phyloP scores from a whole-genome alignment of 495 filamentous ascomycete genomes.

The Penicillium coprophilum region DNA sequence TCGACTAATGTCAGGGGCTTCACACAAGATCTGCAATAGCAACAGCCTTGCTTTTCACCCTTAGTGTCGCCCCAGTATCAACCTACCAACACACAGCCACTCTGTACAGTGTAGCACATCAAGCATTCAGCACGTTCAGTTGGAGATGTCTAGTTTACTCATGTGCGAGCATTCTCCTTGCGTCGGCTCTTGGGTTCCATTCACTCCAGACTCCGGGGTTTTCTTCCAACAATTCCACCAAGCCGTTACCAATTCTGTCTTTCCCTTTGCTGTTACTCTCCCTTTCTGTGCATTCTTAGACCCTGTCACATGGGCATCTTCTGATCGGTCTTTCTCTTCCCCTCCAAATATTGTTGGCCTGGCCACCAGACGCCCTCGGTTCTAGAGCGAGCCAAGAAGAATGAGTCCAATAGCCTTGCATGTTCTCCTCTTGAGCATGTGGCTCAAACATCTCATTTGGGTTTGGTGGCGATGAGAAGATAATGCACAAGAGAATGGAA shows the following conservation, averaged over 20 bases:
- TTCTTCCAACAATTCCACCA: not conserved
- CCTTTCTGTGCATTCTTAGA: conserved; percentile 1
- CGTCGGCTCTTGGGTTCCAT: conserved; percentile 2
- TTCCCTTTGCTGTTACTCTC: not conserved
- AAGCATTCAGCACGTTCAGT: not conserved
- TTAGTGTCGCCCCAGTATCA: not conserved
- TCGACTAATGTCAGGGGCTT: not conserved
- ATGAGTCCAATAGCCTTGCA: not conserved
- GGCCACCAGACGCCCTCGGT: not conserved
- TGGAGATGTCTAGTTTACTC: conserved; percentile 1
- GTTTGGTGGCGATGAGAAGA: not conserved
- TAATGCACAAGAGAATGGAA: not conserved
- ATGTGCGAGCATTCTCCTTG: conserved; percentile 1
- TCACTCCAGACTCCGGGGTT: not conserved
- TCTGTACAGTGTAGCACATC: not conserved
- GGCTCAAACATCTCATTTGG: not conserved
- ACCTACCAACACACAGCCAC: not conserved
- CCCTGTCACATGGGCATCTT: not conserved
- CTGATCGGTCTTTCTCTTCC: not conserved
- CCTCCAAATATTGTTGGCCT: not conserved
- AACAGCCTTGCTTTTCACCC: not conserved
- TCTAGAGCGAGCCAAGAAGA: not conserved
- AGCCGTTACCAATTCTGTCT: too few species aligned
- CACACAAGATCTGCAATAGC: not conserved
- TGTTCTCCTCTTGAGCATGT: not conserved